These are phyloP conservation scores for Geotrichum reessii DNA, from an alignment of 1,139 yeast species.

Conservation along the genomic window DNA sequence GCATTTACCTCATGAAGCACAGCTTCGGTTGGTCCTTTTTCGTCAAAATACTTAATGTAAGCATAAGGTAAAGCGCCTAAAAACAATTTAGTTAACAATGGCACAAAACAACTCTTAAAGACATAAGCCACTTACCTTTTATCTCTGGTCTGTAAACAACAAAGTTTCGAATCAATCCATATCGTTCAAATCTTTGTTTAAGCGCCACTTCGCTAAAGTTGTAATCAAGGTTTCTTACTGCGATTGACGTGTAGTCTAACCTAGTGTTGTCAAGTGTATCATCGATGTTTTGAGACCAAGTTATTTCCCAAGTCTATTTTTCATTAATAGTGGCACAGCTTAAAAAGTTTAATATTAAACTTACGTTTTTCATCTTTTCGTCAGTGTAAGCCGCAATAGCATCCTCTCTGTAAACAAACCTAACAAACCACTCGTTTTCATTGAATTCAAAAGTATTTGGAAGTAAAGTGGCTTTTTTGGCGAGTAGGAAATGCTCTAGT, in stretches of 20 bases:
- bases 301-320: conserved; percentile 18
- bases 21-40: conserved; percentile 11
- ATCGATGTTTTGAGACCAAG: conserved; percentile 20
- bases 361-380: conserved; percentile 11
- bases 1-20: conserved; percentile 10
- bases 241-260: conserved; percentile 17
- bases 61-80: conserved; percentile 5
- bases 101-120: background rate
- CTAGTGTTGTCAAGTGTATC: conserved; percentile 16
- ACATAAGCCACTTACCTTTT: background rate
- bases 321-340: background rate
- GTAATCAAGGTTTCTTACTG: conserved; percentile 12
- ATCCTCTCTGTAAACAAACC: conserved; percentile 81
- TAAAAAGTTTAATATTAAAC: background rate
- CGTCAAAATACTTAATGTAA: conserved; percentile 14
- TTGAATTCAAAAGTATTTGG: conserved; percentile 19
- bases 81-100: background rate
- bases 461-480: conserved; percentile 31
- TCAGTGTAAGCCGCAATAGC: conserved; percentile 79
- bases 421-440: conserved; percentile 63
- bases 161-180: conserved; percentile 16
- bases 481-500: conserved; percentile 53
- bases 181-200: conserved; percentile 17
- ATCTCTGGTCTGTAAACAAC: conserved; percentile 13
- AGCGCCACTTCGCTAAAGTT: conserved; percentile 14